phyloP scores from a whole-genome alignment of 306 rosid species.

The Carpinus fangiana region DNA sequence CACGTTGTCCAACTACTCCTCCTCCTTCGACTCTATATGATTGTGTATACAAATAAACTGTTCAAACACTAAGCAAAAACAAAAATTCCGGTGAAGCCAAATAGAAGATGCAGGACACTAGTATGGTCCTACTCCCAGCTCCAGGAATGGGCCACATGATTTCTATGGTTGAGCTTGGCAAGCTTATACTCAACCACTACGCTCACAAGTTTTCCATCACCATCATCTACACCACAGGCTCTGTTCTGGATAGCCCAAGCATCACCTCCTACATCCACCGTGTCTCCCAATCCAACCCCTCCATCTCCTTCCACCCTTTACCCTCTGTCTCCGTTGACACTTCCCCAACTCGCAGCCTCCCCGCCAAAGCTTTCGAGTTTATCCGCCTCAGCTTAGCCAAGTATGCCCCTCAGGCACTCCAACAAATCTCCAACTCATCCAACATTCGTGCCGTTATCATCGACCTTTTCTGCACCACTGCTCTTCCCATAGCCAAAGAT shows the following conservation, averaged over 20 bases:
- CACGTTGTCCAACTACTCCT: no score
- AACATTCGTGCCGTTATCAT: conserved; percentile 29
- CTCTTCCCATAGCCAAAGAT: background rate
- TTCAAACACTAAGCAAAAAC: no score
- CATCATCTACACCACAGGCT: conserved; percentile 28
- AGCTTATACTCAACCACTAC: conserved; percentile 28
- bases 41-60: no score
- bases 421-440: conserved; percentile 14
- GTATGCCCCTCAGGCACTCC: conserved; percentile 11
- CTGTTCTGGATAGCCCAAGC: background rate
- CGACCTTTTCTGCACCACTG: conserved; percentile 29
- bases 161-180: conserved; percentile 44
- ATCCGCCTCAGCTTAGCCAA: conserved; percentile 16
- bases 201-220: conserved; percentile 22
- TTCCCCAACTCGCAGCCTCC: background rate
- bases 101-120: background rate
- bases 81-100: no score
- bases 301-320: conserved; percentile 32
- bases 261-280: conserved; percentile 21
- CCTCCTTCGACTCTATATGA: no score
- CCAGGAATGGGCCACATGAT: conserved; percentile 38
- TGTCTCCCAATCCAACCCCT: conserved; percentile 3
- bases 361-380: conserved; percentile 3
- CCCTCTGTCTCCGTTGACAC: conserved; percentile 10
- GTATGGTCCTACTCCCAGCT: conserved; percentile 26